A percentile compares a stretch with the other conserved stretches of the same genome.
These are phyloP conservation scores for Suillus occidentalis DNA, from an alignment of 768 basidiomycete genomes.

Conservation along the genomic window DNA sequence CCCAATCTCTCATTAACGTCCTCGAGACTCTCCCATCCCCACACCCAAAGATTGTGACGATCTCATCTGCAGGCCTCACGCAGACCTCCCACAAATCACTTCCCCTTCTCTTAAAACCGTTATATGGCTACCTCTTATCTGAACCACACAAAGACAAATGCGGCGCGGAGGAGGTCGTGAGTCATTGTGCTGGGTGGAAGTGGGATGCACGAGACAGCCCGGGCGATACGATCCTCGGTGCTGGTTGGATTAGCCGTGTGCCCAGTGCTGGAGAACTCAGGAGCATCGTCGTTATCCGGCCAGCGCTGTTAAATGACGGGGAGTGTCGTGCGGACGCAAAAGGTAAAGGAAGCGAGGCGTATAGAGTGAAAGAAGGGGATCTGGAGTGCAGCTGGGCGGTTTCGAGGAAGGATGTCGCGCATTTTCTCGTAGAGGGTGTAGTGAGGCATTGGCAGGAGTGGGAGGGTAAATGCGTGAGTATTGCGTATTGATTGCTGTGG, in stretches of 20 bases:
- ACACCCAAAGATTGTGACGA: constrained; percentile 49
- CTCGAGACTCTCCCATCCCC: constrained; percentile 52
- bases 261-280: constrained; percentile 46
- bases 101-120: constrained; percentile 46
- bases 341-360: constrained; percentile 24
- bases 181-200: constrained; percentile 48
- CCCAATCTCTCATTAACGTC: constrained; percentile 53
- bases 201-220: constrained; percentile 53
- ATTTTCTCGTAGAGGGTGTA: constrained; percentile 56
- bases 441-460: constrained; percentile 51
- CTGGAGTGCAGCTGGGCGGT: constrained; percentile 46
- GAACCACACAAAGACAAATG: constrained; percentile 61
- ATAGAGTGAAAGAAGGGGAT: constrained; percentile 46
- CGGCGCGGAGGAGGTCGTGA: constrained; percentile 52
- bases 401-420: constrained; percentile 62
- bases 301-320: constrained; percentile 61
- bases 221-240: constrained; percentile 41
- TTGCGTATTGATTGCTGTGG: constrained; percentile 43
- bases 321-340: constrained; percentile 38
- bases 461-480: constrained; percentile 47
- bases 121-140: constrained; percentile 48
- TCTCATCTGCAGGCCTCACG: constrained; percentile 56
- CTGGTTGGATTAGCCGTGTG: constrained; percentile 42
- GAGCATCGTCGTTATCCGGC: constrained; percentile 47
- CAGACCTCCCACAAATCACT: constrained; percentile 42